Conservation (phyloP, 2,329 filamentous ascomycete genomes). For the Elsinoe perseae region DNA sequence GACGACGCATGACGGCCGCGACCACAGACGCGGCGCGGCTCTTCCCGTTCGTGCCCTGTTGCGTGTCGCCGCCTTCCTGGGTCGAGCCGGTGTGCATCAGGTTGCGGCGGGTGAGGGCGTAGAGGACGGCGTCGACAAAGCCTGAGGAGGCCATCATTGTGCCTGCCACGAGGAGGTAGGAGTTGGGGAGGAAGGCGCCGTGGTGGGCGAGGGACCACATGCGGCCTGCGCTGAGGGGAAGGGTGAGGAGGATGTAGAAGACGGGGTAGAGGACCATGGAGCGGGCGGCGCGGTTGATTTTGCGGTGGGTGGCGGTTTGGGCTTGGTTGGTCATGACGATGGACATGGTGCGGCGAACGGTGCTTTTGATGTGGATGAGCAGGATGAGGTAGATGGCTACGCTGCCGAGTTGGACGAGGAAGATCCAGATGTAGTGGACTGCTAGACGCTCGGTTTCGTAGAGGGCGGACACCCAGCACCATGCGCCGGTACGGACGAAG, state of each 20-base stretch:
- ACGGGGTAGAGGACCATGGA: slow-evolving; percentile 61
- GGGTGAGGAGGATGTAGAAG: slow-evolving; percentile 62
- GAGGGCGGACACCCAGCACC: slow-evolving; percentile 58
- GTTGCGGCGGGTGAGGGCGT: slow-evolving; percentile 50
- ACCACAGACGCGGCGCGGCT: background rate
- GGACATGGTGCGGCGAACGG: slow-evolving; percentile 18
- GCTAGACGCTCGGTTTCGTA: slow-evolving; percentile 50
- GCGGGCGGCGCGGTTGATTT: slow-evolving; percentile 38
- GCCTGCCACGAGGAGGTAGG: slow-evolving; percentile 45
- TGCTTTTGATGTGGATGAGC: slow-evolving; percentile 25
- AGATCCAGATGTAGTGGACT: slow-evolving; percentile 61
- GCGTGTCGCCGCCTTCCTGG: background rate
- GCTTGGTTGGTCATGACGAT: slow-evolving; percentile 14
- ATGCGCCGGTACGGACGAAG: slow-evolving; percentile 59
- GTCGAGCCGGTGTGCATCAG: slow-evolving; percentile 40
- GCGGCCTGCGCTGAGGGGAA: slow-evolving; percentile 57
- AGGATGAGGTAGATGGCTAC: slow-evolving; percentile 41
- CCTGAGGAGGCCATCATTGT: slow-evolving; percentile 52
- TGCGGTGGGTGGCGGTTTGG: slow-evolving; percentile 17
- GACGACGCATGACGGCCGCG: background rate
- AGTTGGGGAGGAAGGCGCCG: slow-evolving; percentile 26
- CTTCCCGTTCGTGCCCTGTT: background rate
- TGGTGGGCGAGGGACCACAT: slow-evolving; percentile 55
- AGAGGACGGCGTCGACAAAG: slow-evolving; percentile 51
- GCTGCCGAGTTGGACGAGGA: slow-evolving; percentile 46